phyloP scores from a whole-genome alignment of 371 early-diverging fungal species.

The Basidiobolus meristosporus region DNA sequence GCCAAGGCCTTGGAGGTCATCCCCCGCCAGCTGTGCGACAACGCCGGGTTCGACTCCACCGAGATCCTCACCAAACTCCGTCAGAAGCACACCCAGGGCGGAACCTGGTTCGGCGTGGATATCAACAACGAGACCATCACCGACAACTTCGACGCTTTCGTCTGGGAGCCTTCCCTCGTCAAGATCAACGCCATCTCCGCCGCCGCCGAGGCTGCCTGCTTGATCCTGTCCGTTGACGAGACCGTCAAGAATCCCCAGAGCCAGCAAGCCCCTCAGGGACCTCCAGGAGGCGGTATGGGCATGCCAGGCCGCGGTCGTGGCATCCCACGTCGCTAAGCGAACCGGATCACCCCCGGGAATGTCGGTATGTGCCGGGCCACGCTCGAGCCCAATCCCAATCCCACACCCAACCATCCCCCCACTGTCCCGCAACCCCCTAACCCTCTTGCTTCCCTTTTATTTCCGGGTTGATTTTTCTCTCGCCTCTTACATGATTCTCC shows the following conservation, averaged over 20 bases:
- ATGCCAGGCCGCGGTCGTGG: not conserved
- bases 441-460: not conserved
- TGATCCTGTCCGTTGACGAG: constrained; percentile 91
- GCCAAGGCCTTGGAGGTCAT: constrained; percentile 98
- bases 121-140: constrained; percentile 74
- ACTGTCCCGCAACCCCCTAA: not conserved
- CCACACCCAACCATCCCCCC: not conserved
- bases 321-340: too few relatives aligned
- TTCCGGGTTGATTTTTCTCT: too few relatives aligned
- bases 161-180: constrained; percentile 99
- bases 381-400: too few relatives aligned
- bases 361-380: not conserved
- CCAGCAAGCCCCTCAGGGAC: constrained; percentile 13
- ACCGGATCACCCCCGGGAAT: not conserved
- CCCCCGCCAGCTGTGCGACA: constrained; percentile 96
- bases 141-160: constrained; percentile 87
- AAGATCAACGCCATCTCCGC: constrained; percentile 95
- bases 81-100: constrained; percentile 80
- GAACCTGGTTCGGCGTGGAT: constrained; percentile 88
- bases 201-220: constrained; percentile 91
- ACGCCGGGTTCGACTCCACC: constrained; percentile 99
- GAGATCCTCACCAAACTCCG: constrained; percentile 94
- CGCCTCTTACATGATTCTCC: too few relatives aligned
- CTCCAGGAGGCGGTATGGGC: not conserved
- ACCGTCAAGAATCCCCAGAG: constrained; percentile 65